phyloP scores from a whole-genome alignment of 2,329 filamentous ascomycete genomes.

The Pestalotiopsis sp. region DNA sequence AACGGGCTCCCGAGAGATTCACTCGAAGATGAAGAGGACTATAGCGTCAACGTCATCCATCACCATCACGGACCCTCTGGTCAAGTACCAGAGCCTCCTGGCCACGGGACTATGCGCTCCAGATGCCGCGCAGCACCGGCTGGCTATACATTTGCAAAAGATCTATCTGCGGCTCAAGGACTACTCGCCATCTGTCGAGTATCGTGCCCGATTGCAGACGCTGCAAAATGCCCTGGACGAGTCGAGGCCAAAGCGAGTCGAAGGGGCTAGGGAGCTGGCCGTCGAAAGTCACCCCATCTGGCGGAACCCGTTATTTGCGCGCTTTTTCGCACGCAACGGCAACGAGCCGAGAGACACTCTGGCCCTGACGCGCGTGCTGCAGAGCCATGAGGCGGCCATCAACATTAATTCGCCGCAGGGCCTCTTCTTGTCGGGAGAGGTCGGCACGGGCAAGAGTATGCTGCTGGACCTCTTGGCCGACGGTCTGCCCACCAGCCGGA shows the following conservation, averaged over 20 bases:
- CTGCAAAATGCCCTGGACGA: slow-evolving; percentile 49
- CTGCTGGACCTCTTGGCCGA: slow-evolving; percentile 81
- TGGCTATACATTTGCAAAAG: slow-evolving; percentile 75
- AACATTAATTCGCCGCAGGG: slow-evolving; percentile 72
- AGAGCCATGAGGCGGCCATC: slow-evolving; percentile 69
- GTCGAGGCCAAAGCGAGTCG: slow-evolving; percentile 28
- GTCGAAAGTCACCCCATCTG: slow-evolving; percentile 55
- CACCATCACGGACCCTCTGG: slow-evolving; percentile 69
- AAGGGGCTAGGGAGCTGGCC: slow-evolving; percentile 42
- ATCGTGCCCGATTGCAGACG: slow-evolving; percentile 63
- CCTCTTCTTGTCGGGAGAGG: slow-evolving; percentile 76
- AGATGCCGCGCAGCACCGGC: slow-evolving; percentile 70
- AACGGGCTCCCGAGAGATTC: neutral
- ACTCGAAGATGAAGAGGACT: slow-evolving; percentile 32
- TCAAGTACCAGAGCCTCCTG: slow-evolving; percentile 73
- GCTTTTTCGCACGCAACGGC: slow-evolving; percentile 36
- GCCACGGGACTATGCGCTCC: slow-evolving; percentile 66
- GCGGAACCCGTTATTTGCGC: slow-evolving; percentile 54
- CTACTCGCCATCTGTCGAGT: slow-evolving; percentile 72
- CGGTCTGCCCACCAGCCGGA: slow-evolving; percentile 70
- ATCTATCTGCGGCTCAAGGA: slow-evolving; percentile 76
- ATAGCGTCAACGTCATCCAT: slow-evolving; percentile 46
- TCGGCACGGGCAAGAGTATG: slow-evolving; percentile 84
- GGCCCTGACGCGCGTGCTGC: slow-evolving; percentile 68
- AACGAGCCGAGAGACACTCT: slow-evolving; percentile 55